Evolutionary conservation across 108 stramenopile genomes (phyloP), one percentile per base, ranked within the genome.

Genomic region (Pelagomonas calceolata): DNA sequence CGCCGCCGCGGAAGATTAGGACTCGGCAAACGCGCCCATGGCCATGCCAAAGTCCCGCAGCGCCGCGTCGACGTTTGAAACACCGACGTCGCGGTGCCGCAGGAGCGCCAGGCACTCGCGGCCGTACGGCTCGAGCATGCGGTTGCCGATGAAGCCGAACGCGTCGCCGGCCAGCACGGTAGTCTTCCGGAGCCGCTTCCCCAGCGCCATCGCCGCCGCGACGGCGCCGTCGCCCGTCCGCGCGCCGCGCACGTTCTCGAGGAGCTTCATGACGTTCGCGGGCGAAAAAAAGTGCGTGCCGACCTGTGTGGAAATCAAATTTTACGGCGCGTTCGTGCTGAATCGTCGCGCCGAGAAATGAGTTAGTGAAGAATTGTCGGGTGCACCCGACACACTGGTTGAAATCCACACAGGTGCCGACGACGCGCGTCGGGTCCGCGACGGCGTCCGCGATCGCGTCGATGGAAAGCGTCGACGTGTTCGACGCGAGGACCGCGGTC

Each of bases 271-370:
- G 35, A 93, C 72, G 71, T 96, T 89, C 4, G 95, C 95, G 0
- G 95, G 95, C 36, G 81, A 85, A 81, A 98, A 98, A 79, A 98
- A 98, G 77, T 98, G 95, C 94, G 92, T 96, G 17, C 97, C 97
- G n/a, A n/a, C n/a, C n/a, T n/a, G n/a, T n/a, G n/a, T n/a, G n/a
- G n/a, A n/a, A n/a, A n/a, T n/a, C n/a, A n/a, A n/a, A n/a, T n/a
- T n/a, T n/a, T n/a, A n/a, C n/a, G n/a, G n/a, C n/a, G n/a, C n/a
- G n/a, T 68, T 88, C n/a, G 68, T 72, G 35, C 86, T 87, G 36
- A 36, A 32, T 64, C 87, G 88, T 51, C 72, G 51, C 5, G 73
- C 72, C 33, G 78, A 75, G 0, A 89, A n/a, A n/a, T n/a, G n/a
- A n/a, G n/a, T n/a, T n/a, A n/a, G n/a, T n/a, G n/a, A n/a, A n/a